Evolutionary conservation across 805 yeast genomes (phyloP).

Genomic region (Pichia paraexigua): DNA sequence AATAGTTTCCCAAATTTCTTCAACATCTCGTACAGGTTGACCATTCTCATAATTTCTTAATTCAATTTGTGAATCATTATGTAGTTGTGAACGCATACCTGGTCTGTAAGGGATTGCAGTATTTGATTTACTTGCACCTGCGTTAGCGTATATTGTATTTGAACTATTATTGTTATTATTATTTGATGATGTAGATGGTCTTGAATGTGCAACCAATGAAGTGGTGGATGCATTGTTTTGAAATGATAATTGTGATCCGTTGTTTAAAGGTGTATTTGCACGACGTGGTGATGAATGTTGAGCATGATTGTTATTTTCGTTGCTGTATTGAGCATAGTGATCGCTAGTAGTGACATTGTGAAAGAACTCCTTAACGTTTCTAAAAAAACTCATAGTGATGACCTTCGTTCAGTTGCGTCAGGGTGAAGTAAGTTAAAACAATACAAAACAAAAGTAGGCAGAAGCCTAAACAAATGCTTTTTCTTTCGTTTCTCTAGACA

Average conservation of each 20-base stretch:
- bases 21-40: conserved; percentile 55
- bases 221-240: conserved; percentile 21
- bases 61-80: conserved; percentile 49
- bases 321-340: conserved; percentile 49
- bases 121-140: background rate
- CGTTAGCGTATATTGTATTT: background rate
- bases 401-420: background rate
- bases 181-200: conserved; percentile 32
- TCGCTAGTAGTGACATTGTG: conserved; percentile 50
- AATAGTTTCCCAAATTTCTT: conserved; percentile 82
- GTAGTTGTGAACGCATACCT: conserved; percentile 32
- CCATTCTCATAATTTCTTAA: conserved; percentile 35
- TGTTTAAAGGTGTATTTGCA: conserved; percentile 12
- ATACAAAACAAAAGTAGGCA: background rate
- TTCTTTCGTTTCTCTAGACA: background rate
- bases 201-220: conserved; percentile 29
- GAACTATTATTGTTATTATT: conserved; percentile 11
- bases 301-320: conserved; percentile 15
- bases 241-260: conserved; percentile 22
- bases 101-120: conserved; percentile 31
- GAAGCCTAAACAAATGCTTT: background rate
- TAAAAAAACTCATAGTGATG: conserved; percentile 24
- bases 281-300: conserved; percentile 21
- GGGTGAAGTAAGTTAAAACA: no score
- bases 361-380: conserved; percentile 29